phyloP scores from a whole-genome alignment of 1,284 basidiomycete genomes.

The Wolfiporia cocos region DNA sequence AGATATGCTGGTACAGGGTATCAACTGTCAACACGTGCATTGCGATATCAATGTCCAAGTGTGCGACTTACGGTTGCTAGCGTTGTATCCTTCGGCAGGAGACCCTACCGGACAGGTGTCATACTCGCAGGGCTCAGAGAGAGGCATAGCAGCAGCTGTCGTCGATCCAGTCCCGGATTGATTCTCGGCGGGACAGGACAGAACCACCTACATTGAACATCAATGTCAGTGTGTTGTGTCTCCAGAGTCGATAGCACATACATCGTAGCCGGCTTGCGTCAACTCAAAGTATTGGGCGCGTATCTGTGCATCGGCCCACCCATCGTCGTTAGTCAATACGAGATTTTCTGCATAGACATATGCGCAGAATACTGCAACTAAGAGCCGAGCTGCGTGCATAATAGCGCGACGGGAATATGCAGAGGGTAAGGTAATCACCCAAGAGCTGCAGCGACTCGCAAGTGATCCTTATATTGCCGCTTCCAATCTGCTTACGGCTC shows the following conservation, averaged over 20 bases:
- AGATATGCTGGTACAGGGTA: slow-evolving; percentile 14
- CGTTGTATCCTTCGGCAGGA: slow-evolving; percentile 36
- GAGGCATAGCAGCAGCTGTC: slow-evolving; percentile 15
- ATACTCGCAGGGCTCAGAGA: slow-evolving; percentile 33
- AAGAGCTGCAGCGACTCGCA: no score
- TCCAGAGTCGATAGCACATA: slow-evolving; percentile 18
- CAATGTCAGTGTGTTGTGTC: neutral
- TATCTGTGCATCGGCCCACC: slow-evolving; percentile 37
- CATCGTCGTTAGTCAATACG: slow-evolving; percentile 28
- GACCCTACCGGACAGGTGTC: slow-evolving; percentile 34
- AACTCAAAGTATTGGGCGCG: slow-evolving; percentile 34
- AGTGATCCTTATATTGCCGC: no score
- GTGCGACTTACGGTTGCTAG: slow-evolving; percentile 32
- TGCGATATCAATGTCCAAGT: neutral
- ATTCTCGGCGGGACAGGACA: slow-evolving; percentile 38
- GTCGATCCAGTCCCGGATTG: slow-evolving; percentile 37
- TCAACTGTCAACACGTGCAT: neutral
- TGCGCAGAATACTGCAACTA: no score
- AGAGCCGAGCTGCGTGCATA: no score
- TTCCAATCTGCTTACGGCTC: no score
- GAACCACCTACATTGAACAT: slow-evolving; percentile 26
- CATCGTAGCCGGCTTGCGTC: slow-evolving; percentile 28
- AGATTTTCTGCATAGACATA: slow-evolving; percentile 21
- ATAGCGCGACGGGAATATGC: no score
- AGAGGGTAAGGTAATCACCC: no score